phyloP scores from a whole-genome alignment of 2,329 filamentous ascomycete species.

The Cladobotryum protrusum region DNA sequence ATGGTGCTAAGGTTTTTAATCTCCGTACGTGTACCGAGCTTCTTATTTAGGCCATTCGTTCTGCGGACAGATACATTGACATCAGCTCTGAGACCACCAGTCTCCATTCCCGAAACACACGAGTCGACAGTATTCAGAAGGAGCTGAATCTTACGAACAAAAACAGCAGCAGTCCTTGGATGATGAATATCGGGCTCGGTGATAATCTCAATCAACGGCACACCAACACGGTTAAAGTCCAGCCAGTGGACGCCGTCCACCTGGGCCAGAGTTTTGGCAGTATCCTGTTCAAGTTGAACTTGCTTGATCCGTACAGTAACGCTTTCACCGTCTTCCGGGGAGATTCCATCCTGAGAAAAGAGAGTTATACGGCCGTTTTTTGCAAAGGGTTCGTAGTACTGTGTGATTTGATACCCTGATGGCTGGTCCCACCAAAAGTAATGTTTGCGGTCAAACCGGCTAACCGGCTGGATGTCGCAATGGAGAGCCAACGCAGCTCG shows the following conservation, averaged over 20 bases:
- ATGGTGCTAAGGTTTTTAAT: constrained; percentile 97
- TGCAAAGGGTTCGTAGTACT: constrained; percentile 75
- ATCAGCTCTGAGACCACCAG: constrained; percentile 83
- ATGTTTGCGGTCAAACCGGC: constrained; percentile 91
- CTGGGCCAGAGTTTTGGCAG: constrained; percentile 83
- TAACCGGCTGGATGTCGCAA: constrained; percentile 69
- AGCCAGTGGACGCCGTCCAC: constrained; percentile 68
- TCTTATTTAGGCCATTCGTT: constrained; percentile 33
- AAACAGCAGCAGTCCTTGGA: constrained; percentile 78
- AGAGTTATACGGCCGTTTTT: constrained; percentile 67
- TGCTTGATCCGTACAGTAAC: constrained; percentile 80
- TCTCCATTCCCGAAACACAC: constrained; percentile 87
- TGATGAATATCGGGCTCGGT: constrained; percentile 83
- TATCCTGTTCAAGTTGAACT: constrained; percentile 96
- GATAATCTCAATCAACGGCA: constrained; percentile 92
- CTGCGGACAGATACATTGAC: constrained; percentile 87
- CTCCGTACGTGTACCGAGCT: constrained; percentile 80
- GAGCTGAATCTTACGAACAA: constrained; percentile 82
- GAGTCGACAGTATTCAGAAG: constrained; percentile 75
- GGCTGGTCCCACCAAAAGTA: constrained; percentile 99
- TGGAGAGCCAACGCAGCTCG: constrained; percentile 79
- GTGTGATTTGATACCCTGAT: constrained; percentile 93
- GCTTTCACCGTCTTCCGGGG: constrained; percentile 62
- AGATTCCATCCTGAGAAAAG: constrained; percentile 70
- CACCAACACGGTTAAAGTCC: constrained; percentile 89